Conservation (phyloP, 768 basidiomycete species). For the Cubamyces lactineus region DNA sequence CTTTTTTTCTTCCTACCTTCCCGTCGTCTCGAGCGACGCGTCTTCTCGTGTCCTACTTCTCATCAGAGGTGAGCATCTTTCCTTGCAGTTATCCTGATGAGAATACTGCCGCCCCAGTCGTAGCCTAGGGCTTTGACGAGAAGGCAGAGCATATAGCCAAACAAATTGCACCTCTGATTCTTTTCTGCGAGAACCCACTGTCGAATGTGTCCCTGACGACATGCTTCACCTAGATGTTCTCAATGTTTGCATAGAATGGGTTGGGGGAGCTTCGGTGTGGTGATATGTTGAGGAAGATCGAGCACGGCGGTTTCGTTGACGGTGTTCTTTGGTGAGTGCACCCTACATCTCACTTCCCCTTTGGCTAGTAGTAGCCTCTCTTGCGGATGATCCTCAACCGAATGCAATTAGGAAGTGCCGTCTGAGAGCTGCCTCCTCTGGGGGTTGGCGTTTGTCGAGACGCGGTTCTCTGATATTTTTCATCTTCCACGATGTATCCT, state of each 20-base stretch:
- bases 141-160: slow-evolving; percentile 36
- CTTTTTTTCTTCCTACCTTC: slow-evolving; percentile 1
- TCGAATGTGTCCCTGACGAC: not conserved
- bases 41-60: not conserved
- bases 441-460: slow-evolving; percentile 28
- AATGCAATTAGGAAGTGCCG: slow-evolving; percentile 39
- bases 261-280: not conserved
- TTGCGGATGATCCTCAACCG: slow-evolving; percentile 33
- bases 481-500: not conserved
- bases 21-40: not conserved
- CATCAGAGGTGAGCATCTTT: not conserved
- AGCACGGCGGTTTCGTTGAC: not conserved
- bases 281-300: too few species aligned
- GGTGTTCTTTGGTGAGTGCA: not conserved
- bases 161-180: slow-evolving; percentile 34
- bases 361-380: not conserved
- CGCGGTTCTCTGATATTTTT: slow-evolving; percentile 28
- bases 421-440: slow-evolving; percentile 28
- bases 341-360: not conserved
- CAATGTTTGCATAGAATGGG: not conserved
- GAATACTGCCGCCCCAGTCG: slow-evolving; percentile 37
- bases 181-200: not conserved
- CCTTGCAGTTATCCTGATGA: slow-evolving; percentile 24
- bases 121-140: slow-evolving; percentile 33
- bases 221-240: not conserved